Evolutionary conservation across 495 filamentous ascomycete species (phyloP).

Genomic region (Clavariopsis aquatica): DNA sequence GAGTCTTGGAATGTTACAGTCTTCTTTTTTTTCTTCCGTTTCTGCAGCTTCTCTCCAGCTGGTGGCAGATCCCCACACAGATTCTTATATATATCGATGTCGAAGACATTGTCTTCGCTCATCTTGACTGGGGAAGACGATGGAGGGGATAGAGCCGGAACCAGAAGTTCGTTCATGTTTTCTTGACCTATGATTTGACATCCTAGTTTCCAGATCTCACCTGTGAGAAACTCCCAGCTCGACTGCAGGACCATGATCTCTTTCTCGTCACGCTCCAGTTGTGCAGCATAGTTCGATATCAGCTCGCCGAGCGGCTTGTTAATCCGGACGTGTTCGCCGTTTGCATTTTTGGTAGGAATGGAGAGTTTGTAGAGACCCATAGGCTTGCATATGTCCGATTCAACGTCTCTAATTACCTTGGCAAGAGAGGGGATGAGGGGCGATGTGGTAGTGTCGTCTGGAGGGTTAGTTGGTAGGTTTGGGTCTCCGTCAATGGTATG

Average conservation of each 20-base stretch:
- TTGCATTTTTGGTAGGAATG: background rate
- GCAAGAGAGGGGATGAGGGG: background rate
- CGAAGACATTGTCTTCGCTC: no score
- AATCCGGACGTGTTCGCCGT: background rate
- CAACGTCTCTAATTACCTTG: background rate
- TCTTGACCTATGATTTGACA: conserved; percentile 53
- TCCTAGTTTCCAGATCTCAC: conserved; percentile 50
- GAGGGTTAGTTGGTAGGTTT: background rate
- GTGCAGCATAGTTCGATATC: background rate
- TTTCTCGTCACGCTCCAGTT: conserved; percentile 3
- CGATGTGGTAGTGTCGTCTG: background rate
- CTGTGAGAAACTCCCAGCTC: conserved; percentile 15
- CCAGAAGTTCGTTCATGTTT: conserved; percentile 13
- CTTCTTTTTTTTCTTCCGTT: conserved; percentile 18
- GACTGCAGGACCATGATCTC: conserved; percentile 14
- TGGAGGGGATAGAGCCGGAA: background rate
- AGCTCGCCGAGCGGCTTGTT: conserved; percentile 10
- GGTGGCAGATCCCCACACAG: background rate
- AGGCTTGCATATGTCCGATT: background rate
- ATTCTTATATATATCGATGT: no score
- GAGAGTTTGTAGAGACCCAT: background rate
- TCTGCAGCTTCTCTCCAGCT: background rate
- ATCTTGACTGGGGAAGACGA: background rate
- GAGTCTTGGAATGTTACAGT: conserved; percentile 20
- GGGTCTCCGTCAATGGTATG: background rate